These are phyloP conservation scores for Bruguiera gymnorhiza DNA, from an alignment of 345 rosid genomes.

Conservation along the genomic window DNA sequence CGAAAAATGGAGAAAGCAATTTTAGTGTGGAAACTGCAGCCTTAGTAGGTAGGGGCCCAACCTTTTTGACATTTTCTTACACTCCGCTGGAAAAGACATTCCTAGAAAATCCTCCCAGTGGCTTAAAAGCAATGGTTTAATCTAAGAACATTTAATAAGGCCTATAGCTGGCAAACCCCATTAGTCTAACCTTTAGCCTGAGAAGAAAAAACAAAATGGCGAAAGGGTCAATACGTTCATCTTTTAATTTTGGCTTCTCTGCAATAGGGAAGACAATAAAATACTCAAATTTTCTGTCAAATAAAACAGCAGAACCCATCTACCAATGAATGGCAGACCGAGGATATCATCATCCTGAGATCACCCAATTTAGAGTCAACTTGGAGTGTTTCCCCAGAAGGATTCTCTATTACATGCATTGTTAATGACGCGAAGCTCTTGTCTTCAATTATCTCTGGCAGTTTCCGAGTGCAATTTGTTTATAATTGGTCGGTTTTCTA, in stretches of 20 bases:
- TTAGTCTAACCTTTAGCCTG: slow-evolving; percentile 14
- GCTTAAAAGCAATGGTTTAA: background rate
- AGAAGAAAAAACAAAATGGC: slow-evolving; percentile 26
- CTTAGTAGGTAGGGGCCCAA: slow-evolving; percentile 15
- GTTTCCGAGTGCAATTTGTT: background rate
- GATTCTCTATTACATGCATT: background rate
- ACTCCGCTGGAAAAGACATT: slow-evolving; percentile 28
- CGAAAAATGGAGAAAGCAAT: background rate
- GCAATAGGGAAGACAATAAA: slow-evolving; percentile 1
- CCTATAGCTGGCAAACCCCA: slow-evolving; percentile 36
- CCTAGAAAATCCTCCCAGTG: slow-evolving; percentile 22
- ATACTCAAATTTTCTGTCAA: background rate
- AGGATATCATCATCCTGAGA: background rate
- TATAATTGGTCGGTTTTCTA: background rate
- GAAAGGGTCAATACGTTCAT: slow-evolving; percentile 40
- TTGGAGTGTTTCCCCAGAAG: background rate
- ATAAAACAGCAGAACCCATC: background rate
- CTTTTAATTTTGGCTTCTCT: slow-evolving; percentile 16
- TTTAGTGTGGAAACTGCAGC: background rate
- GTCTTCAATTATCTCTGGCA: background rate
- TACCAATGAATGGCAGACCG: background rate
- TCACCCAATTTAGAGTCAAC: background rate
- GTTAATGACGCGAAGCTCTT: background rate
- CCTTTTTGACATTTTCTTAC: slow-evolving; percentile 29
- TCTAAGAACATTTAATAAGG: slow-evolving; percentile 15